phyloP scores from a whole-genome alignment of 495 filamentous ascomycete species.

The Tuber indicum region DNA sequence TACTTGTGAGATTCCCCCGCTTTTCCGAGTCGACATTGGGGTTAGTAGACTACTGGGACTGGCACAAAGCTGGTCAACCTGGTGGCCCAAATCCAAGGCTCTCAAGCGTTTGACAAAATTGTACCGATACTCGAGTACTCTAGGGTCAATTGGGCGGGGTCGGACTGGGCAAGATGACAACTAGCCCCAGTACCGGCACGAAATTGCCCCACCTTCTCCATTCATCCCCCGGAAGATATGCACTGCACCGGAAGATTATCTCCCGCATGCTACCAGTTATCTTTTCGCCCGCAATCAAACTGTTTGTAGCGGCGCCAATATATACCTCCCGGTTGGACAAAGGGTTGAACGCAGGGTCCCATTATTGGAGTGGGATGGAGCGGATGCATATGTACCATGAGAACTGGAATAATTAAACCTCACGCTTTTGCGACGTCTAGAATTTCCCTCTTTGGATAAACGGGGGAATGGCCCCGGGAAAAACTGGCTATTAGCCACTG shows the following conservation, averaged over 20 bases:
- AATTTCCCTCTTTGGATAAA: no score
- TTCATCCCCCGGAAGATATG: neutral
- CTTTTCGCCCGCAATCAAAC: neutral
- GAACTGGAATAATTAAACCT: no score
- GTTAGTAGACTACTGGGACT: neutral
- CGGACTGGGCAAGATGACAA: neutral
- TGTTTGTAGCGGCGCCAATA: neutral
- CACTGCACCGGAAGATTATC: neutral
- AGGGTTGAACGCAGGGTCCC: neutral
- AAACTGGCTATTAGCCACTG: no score
- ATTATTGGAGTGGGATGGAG: neutral
- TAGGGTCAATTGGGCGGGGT: neutral
- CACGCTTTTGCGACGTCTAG: no score
- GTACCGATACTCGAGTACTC: neutral
- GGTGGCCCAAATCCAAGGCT: neutral
- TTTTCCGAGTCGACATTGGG: neutral
- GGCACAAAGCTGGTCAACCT: neutral
- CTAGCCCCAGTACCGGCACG: neutral
- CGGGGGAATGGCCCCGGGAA: no score
- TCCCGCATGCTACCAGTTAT: neutral
- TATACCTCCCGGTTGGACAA: neutral
- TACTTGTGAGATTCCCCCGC: neutral
- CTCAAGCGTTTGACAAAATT: neutral
- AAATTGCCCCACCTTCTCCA: neutral
- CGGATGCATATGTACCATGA: neutral